phyloP scores from a whole-genome alignment of 805 yeast genomes.

The Kazachstania bromeliacearum region DNA sequence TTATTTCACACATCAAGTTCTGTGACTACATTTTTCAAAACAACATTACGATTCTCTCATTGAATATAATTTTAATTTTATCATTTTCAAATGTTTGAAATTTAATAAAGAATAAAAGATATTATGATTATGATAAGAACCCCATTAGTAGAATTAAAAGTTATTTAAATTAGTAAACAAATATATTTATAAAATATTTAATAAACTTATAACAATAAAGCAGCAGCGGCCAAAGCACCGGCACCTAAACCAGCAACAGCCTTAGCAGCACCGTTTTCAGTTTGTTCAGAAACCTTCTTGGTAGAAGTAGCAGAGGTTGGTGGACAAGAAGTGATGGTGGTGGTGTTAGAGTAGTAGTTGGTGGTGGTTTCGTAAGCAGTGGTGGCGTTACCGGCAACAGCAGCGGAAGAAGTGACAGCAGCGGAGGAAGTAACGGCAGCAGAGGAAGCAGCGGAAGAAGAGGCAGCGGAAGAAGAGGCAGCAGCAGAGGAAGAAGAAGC shows the following conservation, averaged over 20 bases:
- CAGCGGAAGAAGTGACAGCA: not conserved
- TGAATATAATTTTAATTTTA: no score
- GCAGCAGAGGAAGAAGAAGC: not conserved
- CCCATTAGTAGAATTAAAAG: no score
- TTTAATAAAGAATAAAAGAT: no score
- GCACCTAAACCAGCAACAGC: constrained; percentile 15
- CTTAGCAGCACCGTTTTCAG: constrained; percentile 17
- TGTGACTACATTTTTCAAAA: no score
- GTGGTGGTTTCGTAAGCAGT: no score
- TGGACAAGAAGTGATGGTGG: constrained; percentile 4
- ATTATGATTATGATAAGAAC: no score
- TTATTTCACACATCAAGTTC: no score
- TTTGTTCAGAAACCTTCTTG: constrained; percentile 5
- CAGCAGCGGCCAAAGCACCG: constrained; percentile 7
- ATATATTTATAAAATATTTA: no score
- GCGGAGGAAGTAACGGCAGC: not conserved
- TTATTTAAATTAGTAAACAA: not conserved
- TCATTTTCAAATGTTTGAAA: no score
- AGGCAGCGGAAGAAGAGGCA: not conserved
- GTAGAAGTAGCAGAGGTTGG: constrained; percentile 2
- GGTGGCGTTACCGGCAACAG: not conserved
- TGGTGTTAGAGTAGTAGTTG: constrained; percentile 5
- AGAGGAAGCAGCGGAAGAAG: not conserved
- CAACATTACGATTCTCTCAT: no score
- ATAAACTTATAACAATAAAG: no score